Conservation (phyloP, 192 early-diverging fungal genomes). For the Geranomyces michiganensis region DNA sequence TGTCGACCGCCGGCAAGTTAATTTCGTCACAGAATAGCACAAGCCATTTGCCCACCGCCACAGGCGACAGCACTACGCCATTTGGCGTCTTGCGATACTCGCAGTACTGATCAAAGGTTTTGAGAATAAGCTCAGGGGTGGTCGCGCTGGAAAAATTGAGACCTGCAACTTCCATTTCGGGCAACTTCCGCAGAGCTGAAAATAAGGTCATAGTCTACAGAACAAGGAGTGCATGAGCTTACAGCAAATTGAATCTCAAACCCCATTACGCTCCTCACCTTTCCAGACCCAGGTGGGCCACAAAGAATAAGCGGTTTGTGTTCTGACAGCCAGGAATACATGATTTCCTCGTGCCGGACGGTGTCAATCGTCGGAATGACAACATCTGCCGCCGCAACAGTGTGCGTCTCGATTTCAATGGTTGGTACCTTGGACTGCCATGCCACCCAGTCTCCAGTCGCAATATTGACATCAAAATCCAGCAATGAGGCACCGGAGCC, state of each 20-base stretch:
- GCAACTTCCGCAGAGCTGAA: slow-evolving; percentile 88
- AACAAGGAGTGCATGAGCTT: slow-evolving; percentile 1
- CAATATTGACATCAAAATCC: slow-evolving; percentile 87
- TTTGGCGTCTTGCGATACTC: slow-evolving; percentile 95
- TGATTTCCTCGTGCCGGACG: slow-evolving; percentile 92
- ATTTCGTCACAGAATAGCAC: slow-evolving; percentile 99
- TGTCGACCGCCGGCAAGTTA: slow-evolving; percentile 94
- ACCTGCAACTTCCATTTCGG: slow-evolving; percentile 95
- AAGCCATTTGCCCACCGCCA: slow-evolving; percentile 86
- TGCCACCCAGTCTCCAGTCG: slow-evolving; percentile 83
- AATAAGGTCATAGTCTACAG: slow-evolving; percentile 93
- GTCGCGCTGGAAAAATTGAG: slow-evolving; percentile 99
- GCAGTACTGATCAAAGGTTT: slow-evolving; percentile 97
- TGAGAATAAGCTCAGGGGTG: slow-evolving; percentile 90
- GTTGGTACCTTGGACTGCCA: slow-evolving; percentile 89
- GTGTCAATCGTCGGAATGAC: slow-evolving; percentile 99
- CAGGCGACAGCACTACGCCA: slow-evolving; percentile 85
- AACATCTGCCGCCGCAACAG: slow-evolving; percentile 88
- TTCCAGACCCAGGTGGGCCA: slow-evolving; percentile 98
- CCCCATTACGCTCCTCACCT: slow-evolving; percentile 39
- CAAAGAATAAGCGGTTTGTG: slow-evolving; percentile 95
- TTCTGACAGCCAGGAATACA: slow-evolving; percentile 94
- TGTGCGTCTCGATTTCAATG: slow-evolving; percentile 91
- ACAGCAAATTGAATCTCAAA: not conserved
- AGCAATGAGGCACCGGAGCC: slow-evolving; percentile 63